phyloP scores from a whole-genome alignment of 371 early-diverging fungal genomes.

The Chytridium lagenaria region DNA sequence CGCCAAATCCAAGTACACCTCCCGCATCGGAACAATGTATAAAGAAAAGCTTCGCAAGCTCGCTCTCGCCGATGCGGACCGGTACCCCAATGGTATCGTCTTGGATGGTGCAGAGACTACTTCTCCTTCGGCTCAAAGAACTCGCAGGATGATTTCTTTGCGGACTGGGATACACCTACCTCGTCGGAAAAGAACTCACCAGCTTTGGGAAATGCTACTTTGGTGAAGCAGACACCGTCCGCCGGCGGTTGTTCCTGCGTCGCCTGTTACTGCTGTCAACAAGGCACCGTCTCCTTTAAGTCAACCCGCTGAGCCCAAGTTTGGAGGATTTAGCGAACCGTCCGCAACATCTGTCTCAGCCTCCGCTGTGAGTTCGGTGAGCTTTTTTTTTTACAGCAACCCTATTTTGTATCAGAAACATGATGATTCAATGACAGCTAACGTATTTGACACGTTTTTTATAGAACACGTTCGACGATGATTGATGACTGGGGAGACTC shows the following conservation, averaged over 20 bases:
- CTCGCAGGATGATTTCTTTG: slow-evolving; percentile 51
- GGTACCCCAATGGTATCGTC: slow-evolving; percentile 45
- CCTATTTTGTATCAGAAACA: too few species aligned
- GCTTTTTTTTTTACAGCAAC: neutral
- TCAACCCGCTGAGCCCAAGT: neutral
- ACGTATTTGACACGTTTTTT: too few species aligned
- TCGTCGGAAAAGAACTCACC: slow-evolving; percentile 9
- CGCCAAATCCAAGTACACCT: slow-evolving; percentile 83
- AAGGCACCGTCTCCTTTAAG: neutral
- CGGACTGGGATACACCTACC: slow-evolving; percentile 45
- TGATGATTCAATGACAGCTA: too few species aligned
- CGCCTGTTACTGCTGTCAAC: neutral
- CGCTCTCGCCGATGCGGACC: slow-evolving; percentile 75
- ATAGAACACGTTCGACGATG: neutral
- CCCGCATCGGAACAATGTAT: slow-evolving; percentile 78
- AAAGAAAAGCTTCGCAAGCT: slow-evolving; percentile 72
- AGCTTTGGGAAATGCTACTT: neutral
- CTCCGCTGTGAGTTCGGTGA: neutral
- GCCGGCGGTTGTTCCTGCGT: neutral
- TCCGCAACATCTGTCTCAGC: neutral
- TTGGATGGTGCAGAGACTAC: slow-evolving; percentile 28
- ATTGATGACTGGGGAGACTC: slow-evolving; percentile 8
- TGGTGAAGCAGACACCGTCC: neutral
- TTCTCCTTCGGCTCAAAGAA: neutral
- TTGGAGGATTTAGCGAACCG: neutral